Evolutionary conservation across 2,329 filamentous ascomycete genomes (phyloP), one percentile per base, ranked within the genome.

Genomic region (Pseudopyricularia javanii): DNA sequence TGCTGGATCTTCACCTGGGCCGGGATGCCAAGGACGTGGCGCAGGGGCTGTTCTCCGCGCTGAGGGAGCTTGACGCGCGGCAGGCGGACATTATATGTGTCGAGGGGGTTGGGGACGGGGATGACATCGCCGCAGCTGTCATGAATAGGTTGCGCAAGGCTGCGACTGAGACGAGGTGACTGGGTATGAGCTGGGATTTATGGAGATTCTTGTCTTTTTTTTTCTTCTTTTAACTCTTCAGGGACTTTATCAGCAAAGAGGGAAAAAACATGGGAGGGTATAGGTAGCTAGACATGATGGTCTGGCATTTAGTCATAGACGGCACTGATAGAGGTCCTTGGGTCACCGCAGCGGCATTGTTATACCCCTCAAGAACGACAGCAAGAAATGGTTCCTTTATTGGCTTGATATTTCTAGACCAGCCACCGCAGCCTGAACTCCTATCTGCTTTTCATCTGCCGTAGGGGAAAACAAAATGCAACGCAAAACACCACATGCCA

Each of bases 111-210:
- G 74, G 81, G 56, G 86, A 87, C 55, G 81, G 85, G 55, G 83
- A 86, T 32, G 87, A 93, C 64, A 84, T 93, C 59, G 89, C 90
- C 20, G 88, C 88, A 24, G 93, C 87, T 24, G 83, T 91, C 59
- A 91, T 91, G 85, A 91, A 91, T 62, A 76, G 87, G 58, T 73
- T 91, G 54, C 78, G 86, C 58, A 91, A 91, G 70, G 87, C 87
- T 53, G 86, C 87, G 24, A 80, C 76, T 22, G 75, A 78, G 55
- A 78, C 77, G 64, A 72, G 72, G 64, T 67, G 37, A 52, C 12
- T 9, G 9, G 4, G 7, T 43, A 20, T n/a, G 37, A 11, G 14
- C 3, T 43, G 7, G 3, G 37, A 11, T 43, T 11, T 20, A 4
- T 11, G 9, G 22, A 43, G 37, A 11, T 33, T 33, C n/a, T n/a